Conservation (phyloP, 768 basidiomycete genomes). For the Pleurotus giganteus region DNA sequence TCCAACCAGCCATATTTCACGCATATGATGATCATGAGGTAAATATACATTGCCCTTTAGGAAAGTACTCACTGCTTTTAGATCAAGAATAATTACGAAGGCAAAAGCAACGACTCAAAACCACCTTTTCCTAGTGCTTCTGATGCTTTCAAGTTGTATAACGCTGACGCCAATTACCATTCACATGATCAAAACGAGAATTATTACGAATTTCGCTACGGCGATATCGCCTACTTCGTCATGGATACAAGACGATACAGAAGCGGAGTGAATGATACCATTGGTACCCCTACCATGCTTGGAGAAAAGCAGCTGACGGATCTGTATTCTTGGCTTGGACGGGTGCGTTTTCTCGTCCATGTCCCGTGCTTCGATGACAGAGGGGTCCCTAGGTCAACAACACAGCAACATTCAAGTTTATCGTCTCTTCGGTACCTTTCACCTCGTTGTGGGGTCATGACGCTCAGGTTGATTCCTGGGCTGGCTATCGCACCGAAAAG, state of each 20-base stretch:
- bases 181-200: slow-evolving; percentile 38
- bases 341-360: slow-evolving; percentile 30
- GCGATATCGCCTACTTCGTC: slow-evolving; percentile 76
- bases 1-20: slow-evolving; percentile 54
- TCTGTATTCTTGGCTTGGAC: slow-evolving; percentile 60
- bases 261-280: slow-evolving; percentile 34
- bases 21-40: slow-evolving; percentile 78
- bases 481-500: slow-evolving; percentile 60
- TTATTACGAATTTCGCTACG: slow-evolving; percentile 63
- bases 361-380: not conserved
- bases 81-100: slow-evolving; percentile 70
- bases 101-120: slow-evolving; percentile 48
- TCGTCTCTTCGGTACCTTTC: slow-evolving; percentile 73
- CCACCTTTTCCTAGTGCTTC: slow-evolving; percentile 59
- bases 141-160: slow-evolving; percentile 59
- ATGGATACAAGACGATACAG: slow-evolving; percentile 68
- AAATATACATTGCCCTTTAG: slow-evolving; percentile 1
- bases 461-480: slow-evolving; percentile 68
- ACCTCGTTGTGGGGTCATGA: slow-evolving; percentile 69
- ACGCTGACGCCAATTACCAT: slow-evolving; percentile 63
- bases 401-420: slow-evolving; percentile 76
- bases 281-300: slow-evolving; percentile 59
- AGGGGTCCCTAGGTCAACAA: slow-evolving; percentile 47
- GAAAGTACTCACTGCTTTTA: slow-evolving; percentile 20
- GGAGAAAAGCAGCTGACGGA: slow-evolving; percentile 62